Evolutionary conservation across 1,284 basidiomycete species (phyloP).

Genomic region (Ganoderma resinaceum): DNA sequence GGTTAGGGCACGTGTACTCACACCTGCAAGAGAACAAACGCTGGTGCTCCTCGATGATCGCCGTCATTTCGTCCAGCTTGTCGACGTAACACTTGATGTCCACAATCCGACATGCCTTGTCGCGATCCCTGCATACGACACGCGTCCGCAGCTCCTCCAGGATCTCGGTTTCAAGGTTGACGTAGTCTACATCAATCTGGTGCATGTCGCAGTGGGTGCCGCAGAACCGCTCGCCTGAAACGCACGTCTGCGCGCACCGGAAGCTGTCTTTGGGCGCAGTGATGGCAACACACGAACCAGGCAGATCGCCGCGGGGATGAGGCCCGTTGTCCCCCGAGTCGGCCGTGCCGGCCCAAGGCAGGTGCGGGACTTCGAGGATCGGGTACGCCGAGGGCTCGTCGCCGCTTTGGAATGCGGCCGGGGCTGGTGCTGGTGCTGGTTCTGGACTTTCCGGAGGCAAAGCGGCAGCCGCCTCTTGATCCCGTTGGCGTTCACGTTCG

Average conservation of each 20-base stretch:
- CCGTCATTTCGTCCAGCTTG: not conserved
- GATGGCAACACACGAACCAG: not conserved
- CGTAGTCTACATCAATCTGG: not conserved
- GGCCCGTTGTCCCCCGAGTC: not conserved
- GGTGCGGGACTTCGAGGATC: slow-evolving; percentile 1
- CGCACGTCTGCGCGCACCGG: not conserved
- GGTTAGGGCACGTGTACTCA: not conserved
- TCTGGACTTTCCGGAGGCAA: not conserved
- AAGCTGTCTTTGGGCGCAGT: not conserved
- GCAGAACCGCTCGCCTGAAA: slow-evolving; percentile 1
- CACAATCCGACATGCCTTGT: not conserved
- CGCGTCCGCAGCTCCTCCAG: not conserved
- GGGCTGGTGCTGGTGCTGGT: not conserved
- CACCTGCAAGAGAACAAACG: slow-evolving; percentile 3
- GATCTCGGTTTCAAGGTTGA: not conserved
- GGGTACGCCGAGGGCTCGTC: slow-evolving; percentile 1
- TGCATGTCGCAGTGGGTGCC: not conserved
- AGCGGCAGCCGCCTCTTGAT: not conserved
- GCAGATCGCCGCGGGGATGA: not conserved
- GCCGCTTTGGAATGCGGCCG: not conserved
- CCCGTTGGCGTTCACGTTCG: not conserved
- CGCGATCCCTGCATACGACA: not conserved
- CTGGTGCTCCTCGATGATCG: not conserved
- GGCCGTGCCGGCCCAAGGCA: not conserved
- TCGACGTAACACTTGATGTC: not conserved